Evolutionary conservation across 805 yeast genomes (phyloP), one percentile per base, ranked within the genome.

Genomic region (Metschnikowia picachoensis): DNA sequence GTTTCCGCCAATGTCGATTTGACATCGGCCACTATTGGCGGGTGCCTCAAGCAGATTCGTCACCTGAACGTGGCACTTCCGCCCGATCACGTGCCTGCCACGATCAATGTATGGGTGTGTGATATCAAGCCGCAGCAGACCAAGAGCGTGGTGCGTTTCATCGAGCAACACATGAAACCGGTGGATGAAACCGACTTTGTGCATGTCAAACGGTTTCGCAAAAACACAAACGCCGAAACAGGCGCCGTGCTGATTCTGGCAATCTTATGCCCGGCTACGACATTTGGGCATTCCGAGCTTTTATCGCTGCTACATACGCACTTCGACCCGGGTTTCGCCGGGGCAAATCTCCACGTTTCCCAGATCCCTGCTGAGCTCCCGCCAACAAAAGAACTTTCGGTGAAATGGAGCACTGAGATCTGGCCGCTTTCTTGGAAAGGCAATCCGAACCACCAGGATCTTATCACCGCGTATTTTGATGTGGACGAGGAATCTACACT

Each of bases 401-500:
- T 64, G 1, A 68, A 70, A 35, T 91, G 97, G 97, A 77, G 90
- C 2, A 46, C 63, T 4, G 53, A 67, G 14, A 78, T 76, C 53
- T 92, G 98, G 99, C 98, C 98, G 0, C 67, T 88, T 44, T 74
- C 88, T 34, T 94, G 98, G 98, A 83, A 90, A 55, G 98, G 98
- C 0, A 89, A 91, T 59, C 95, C 96, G 0, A 73, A 82, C 54
- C 80, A 82, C 48, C 94, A 86, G 57, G 77, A 77, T 30, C 64
- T 88, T 34, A 80, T 83, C 28, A 80, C 78, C 8, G 70, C 81
- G 17, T 56, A 56, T 2, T 68, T 82, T 43, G 78, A 86, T 49
- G 69, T 79, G 41, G 66, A 55, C 0, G 60, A 60, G 27, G 81
- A 80, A 41, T 57, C 58, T 31, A 41, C 55, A 3, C 65, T 62